A percentile compares a stretch with the other conserved stretches of the same genome.
These are phyloP conservation scores for Ehretia macrophylla DNA, from an alignment of 257 asterid genomes.

Conservation along the genomic window DNA sequence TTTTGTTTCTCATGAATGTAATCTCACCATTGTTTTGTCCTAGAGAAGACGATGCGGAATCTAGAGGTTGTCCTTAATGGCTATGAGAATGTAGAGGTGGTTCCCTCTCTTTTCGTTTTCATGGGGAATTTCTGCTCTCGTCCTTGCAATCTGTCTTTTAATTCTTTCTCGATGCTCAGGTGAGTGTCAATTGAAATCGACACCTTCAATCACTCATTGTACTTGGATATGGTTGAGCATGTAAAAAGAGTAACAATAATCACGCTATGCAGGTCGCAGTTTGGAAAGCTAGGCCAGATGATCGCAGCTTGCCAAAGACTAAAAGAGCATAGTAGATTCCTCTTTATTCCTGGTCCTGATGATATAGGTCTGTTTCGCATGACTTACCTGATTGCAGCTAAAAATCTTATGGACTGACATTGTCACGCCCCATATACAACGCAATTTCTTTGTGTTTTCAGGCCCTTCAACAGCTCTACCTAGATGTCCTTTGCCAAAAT, in stretches of 20 bases:
- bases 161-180: conserved; percentile 79
- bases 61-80: conserved; percentile 75
- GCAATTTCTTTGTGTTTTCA: conserved; percentile 20
- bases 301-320: conserved; percentile 74
- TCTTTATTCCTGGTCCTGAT: conserved; percentile 97
- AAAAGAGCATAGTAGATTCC: conserved; percentile 68
- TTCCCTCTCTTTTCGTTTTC: conserved; percentile 89
- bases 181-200: conserved; percentile 16
- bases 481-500: conserved; percentile 74
- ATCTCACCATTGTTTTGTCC: conserved; percentile 43
- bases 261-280: conserved; percentile 52
- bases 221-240: neutral
- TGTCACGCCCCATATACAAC: neutral
- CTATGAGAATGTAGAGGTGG: conserved; percentile 67
- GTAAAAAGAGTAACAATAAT: conserved; percentile 13
- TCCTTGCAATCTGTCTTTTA: conserved; percentile 88
- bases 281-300: conserved; percentile 85
- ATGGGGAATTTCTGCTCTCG: conserved; percentile 97
- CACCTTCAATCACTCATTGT: neutral
- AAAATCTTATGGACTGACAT: neutral
- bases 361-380: conserved; percentile 63
- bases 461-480: conserved; percentile 94
- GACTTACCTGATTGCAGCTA: conserved; percentile 5
- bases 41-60: conserved; percentile 84
- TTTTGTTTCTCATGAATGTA: conserved; percentile 23